These are phyloP conservation scores for Glycine soja DNA, from an alignment of 306 rosid genomes.

Conservation along the genomic window DNA sequence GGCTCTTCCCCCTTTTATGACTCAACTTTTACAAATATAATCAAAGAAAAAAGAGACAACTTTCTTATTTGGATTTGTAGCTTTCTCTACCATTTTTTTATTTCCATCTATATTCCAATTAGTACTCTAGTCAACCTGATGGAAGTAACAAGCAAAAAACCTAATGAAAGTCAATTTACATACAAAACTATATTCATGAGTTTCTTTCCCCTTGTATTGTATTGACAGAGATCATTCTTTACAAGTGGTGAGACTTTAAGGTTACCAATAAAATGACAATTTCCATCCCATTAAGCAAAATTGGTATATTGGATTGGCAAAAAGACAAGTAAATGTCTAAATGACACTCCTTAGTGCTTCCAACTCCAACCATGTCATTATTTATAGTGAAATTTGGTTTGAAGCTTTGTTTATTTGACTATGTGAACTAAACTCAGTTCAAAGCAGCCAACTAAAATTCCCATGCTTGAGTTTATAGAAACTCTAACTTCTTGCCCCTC, in stretches of 20 bases:
- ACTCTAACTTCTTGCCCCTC: conserved; percentile 3
- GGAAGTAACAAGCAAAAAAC: background rate
- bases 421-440: conserved; percentile 5
- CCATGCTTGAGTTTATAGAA: conserved; percentile 1
- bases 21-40: conserved; percentile 8
- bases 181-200: background rate
- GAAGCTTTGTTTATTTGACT: conserved; percentile 7
- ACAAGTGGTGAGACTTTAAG: background rate
- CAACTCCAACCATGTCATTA: conserved; percentile 1
- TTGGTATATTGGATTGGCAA: background rate
- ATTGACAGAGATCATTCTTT: background rate
- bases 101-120: background rate
- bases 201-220: background rate
- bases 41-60: background rate
- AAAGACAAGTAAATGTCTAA: no score
- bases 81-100: background rate
- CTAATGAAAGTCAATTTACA: conserved; percentile 8
- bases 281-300: conserved; percentile 15
- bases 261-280: conserved; percentile 7
- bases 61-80: background rate
- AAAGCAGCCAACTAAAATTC: background rate
- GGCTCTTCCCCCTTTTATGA: conserved; percentile 5
- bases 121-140: background rate
- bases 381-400: background rate
- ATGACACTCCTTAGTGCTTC: conserved; percentile 27